phyloP scores from a whole-genome alignment of 345 rosid genomes.

The Pseudoturritis turrita region DNA sequence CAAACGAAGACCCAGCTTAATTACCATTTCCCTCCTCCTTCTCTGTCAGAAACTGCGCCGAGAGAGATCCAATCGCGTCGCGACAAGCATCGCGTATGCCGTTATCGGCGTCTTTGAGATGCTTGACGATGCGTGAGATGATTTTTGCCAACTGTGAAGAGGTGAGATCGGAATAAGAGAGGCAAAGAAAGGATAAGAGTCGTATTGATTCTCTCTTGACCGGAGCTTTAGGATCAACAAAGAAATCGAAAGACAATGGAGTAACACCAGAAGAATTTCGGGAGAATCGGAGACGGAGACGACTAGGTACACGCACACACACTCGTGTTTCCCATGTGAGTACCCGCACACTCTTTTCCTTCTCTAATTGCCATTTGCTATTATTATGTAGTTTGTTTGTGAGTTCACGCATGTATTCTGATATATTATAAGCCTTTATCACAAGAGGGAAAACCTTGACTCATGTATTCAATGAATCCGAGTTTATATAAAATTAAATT shows the following conservation, averaged over 20 bases:
- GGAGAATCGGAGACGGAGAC: slow-evolving; percentile 54
- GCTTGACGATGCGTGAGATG: slow-evolving; percentile 57
- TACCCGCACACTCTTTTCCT: too few relatives aligned
- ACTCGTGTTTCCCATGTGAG: too few relatives aligned
- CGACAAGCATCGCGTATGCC: slow-evolving; percentile 83
- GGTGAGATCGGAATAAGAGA: slow-evolving; percentile 55
- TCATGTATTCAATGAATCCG: too few relatives aligned
- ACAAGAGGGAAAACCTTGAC: too few relatives aligned
- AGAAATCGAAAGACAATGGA: slow-evolving; percentile 84
- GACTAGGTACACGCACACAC: too few relatives aligned
- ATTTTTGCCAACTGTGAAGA: slow-evolving; percentile 63
- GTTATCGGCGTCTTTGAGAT: slow-evolving; percentile 80
- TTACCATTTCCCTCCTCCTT: slow-evolving; percentile 32
- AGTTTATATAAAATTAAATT: too few relatives aligned
- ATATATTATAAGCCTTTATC: too few relatives aligned
- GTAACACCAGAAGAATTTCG: slow-evolving; percentile 67
- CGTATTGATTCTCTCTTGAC: slow-evolving; percentile 80
- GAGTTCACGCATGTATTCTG: too few relatives aligned
- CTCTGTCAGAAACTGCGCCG: slow-evolving; percentile 57
- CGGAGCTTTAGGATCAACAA: slow-evolving; percentile 66
- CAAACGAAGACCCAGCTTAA: slow-evolving; percentile 38
- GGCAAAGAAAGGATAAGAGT: slow-evolving; percentile 60
- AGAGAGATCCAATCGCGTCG: slow-evolving; percentile 66
- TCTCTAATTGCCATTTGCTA: too few relatives aligned
- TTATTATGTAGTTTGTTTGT: too few relatives aligned